Evolutionary conservation across 164 flowering plant genomes (phyloP).

Genomic region (Magnolia changhungtana): DNA sequence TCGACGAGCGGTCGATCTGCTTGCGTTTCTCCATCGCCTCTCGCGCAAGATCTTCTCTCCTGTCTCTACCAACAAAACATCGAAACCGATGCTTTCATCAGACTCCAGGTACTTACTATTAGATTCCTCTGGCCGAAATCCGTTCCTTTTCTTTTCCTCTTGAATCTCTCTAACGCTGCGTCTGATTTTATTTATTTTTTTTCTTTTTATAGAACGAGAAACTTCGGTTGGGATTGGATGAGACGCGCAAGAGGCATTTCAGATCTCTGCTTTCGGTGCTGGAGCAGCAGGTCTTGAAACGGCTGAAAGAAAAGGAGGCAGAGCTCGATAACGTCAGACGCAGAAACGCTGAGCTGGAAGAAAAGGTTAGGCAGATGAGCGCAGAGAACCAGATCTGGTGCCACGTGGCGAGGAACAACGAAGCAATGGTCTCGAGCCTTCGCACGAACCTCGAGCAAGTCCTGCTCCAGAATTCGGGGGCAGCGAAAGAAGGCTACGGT

Average conservation of each 20-base stretch:
- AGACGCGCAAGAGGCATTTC: constrained; percentile 23
- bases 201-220: constrained; percentile 19
- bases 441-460: constrained; percentile 24
- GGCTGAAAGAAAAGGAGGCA: constrained; percentile 23
- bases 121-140: neutral
- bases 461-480: constrained; percentile 13
- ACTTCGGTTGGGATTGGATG: constrained; percentile 22
- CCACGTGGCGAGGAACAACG: constrained; percentile 29
- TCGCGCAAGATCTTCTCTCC: constrained; percentile 12
- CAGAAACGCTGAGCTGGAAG: constrained; percentile 27
- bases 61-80: constrained; percentile 20
- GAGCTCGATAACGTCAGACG: constrained; percentile 25
- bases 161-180: no score
- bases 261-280: constrained; percentile 11
- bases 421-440: constrained; percentile 23
- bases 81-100: constrained; percentile 27
- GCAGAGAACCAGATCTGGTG: constrained; percentile 35
- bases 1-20: constrained; percentile 28
- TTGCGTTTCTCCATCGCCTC: neutral
- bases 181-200: neutral
- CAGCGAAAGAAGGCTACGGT: constrained; percentile 29
- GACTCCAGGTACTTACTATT: constrained; percentile 19
- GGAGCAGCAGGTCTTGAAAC: constrained; percentile 20
- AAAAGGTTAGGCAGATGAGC: constrained; percentile 27
- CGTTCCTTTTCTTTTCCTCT: neutral